These are phyloP conservation scores for Lactarius quietus DNA, from an alignment of 768 basidiomycete genomes.

Conservation along the genomic window DNA sequence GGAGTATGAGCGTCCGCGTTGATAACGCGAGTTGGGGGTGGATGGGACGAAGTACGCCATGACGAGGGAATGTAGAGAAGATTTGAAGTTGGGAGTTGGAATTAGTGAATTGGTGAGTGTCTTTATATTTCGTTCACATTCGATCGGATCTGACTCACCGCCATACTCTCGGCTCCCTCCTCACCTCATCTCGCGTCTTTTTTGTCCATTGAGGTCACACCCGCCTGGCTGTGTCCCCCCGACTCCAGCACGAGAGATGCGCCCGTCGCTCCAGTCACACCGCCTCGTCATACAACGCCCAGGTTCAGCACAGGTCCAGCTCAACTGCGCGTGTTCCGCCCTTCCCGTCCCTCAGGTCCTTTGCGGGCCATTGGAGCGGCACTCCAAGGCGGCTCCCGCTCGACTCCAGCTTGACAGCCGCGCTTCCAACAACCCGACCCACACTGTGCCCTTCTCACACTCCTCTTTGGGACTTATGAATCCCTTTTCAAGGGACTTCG, in stretches of 20 bases:
- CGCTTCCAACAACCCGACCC: not conserved
- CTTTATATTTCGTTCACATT: conserved; percentile 14
- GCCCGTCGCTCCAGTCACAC: not conserved
- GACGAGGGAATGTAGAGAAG: not conserved
- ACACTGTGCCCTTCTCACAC: not conserved
- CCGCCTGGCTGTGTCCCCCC: not conserved
- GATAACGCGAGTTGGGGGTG: conserved; percentile 25
- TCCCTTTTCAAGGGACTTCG: not conserved
- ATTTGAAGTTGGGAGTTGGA: conserved; percentile 8
- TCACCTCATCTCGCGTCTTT: not conserved
- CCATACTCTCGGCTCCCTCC: conserved; percentile 1
- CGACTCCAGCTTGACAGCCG: not conserved
- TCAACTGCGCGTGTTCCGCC: not conserved
- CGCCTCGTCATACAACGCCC: not conserved
- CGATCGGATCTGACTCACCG: conserved; percentile 9
- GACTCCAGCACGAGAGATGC: not conserved
- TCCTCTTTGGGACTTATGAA: not conserved
- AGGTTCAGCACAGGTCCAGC: not conserved
- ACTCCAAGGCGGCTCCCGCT: not conserved
- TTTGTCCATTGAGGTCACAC: not conserved
- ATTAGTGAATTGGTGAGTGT: conserved; percentile 1
- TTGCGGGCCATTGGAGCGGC: not conserved
- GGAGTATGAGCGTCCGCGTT: conserved; percentile 29
- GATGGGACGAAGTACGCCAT: conserved; percentile 31
- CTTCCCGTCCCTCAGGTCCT: not conserved